phyloP scores from a whole-genome alignment of 306 rosid species.

The Oxytropis ochrocephala region DNA sequence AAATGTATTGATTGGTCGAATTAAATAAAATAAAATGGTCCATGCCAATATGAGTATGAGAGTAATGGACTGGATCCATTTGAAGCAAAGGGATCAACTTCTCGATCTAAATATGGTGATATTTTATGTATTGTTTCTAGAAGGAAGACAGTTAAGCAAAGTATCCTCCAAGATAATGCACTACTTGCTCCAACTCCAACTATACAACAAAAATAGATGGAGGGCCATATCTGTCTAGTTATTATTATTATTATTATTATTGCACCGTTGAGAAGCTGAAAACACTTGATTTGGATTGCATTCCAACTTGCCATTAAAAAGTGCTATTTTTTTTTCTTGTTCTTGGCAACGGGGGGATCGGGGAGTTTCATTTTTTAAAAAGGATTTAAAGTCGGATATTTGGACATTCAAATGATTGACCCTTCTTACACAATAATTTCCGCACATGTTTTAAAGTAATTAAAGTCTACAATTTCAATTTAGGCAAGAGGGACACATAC shows the following conservation, averaged over 20 bases:
- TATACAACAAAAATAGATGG: not conserved
- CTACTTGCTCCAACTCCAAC: not conserved
- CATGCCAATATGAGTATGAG: not conserved
- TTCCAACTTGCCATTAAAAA: not conserved
- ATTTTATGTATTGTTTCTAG: not conserved
- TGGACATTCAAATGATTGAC: no score
- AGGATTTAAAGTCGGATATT: no score
- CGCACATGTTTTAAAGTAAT: no score
- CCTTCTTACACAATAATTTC: no score
- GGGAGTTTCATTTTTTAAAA: no score
- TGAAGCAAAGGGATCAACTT: slow-evolving; percentile 1
- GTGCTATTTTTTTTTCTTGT: no score
- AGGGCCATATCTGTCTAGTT: not conserved
- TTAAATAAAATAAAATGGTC: not conserved
- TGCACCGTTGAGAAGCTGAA: not conserved
- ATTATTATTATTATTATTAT: not conserved
- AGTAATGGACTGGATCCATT: not conserved
- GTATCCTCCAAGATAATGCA: not conserved
- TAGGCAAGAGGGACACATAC: no score
- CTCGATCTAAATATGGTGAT: not conserved
- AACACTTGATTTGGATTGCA: not conserved
- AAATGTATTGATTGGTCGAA: no score
- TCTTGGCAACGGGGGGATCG: no score
- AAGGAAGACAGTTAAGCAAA: not conserved
- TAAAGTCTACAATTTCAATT: no score